A percentile compares a stretch with the other conserved stretches of the same genome.
phyloP scores from a whole-genome alignment of 768 basidiomycete genomes.

The Mycena alexandri region DNA sequence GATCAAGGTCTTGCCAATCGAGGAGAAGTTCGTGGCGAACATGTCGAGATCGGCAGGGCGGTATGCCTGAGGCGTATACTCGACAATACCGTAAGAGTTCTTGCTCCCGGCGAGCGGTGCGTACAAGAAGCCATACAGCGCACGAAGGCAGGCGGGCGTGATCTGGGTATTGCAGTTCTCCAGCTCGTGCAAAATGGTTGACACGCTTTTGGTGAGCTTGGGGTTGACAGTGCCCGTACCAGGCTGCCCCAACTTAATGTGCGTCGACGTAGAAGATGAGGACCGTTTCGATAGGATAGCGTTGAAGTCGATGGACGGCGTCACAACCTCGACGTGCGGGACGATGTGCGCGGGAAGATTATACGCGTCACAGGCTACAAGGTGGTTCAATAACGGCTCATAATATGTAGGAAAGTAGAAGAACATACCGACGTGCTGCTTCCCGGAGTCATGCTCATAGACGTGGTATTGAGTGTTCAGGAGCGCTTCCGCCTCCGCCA shows the following conservation, averaged over 20 bases:
- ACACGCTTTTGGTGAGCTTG: slow-evolving; percentile 41
- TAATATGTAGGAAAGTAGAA: background rate
- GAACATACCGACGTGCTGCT: slow-evolving; percentile 53
- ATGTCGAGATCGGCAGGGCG: slow-evolving; percentile 58
- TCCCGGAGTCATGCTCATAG: slow-evolving; percentile 52
- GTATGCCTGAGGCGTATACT: slow-evolving; percentile 65
- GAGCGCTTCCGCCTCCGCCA: slow-evolving; percentile 57
- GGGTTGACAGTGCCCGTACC: slow-evolving; percentile 42
- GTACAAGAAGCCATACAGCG: slow-evolving; percentile 50
- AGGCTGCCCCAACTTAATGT: slow-evolving; percentile 38
- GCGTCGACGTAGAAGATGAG: slow-evolving; percentile 19
- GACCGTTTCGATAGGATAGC: slow-evolving; percentile 45
- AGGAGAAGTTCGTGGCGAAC: slow-evolving; percentile 54
- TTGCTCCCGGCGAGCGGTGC: slow-evolving; percentile 47
- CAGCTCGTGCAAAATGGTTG: slow-evolving; percentile 39
- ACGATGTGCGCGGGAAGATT: slow-evolving; percentile 51
- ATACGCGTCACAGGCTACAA: slow-evolving; percentile 51
- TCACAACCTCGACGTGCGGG: slow-evolving; percentile 55
- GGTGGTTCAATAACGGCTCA: slow-evolving; percentile 6
- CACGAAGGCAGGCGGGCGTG: slow-evolving; percentile 54
- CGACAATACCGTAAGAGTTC: slow-evolving; percentile 60
- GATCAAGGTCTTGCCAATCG: slow-evolving; percentile 38
- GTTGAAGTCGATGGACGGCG: slow-evolving; percentile 54
- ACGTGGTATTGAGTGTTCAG: slow-evolving; percentile 60
- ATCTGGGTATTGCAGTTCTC: slow-evolving; percentile 48